phyloP scores from a whole-genome alignment of 371 early-diverging fungal genomes.

The Mortierella sp. region DNA sequence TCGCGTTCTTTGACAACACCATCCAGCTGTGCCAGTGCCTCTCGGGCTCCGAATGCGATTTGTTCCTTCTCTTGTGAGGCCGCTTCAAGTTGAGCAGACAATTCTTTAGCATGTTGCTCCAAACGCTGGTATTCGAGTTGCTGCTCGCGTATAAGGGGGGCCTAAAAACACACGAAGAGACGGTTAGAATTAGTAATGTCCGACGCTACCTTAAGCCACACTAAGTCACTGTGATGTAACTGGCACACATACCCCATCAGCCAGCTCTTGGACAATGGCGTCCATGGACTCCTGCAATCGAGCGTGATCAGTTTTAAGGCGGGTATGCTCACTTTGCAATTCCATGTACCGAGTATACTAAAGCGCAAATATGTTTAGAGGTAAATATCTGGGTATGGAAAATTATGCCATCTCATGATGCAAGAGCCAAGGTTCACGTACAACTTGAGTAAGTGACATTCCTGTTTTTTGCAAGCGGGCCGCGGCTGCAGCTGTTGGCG shows the following conservation, averaged over 20 bases:
- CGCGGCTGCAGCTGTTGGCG: conserved; percentile 71
- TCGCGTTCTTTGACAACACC: conserved; percentile 58
- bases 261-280: conserved; percentile 66
- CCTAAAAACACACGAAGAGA: conserved; percentile 9
- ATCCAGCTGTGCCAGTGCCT: conserved; percentile 57
- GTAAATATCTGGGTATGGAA: neutral
- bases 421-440: conserved; percentile 22
- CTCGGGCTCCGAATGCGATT: conserved; percentile 45
- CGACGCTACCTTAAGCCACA: neutral
- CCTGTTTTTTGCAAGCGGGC: conserved; percentile 63
- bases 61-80: conserved; percentile 38
- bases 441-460: conserved; percentile 74
- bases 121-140: conserved; percentile 50
- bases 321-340: conserved; percentile 65
- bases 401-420: neutral
- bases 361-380: neutral
- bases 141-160: conserved; percentile 54
- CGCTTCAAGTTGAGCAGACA: conserved; percentile 40
- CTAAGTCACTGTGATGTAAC: neutral
- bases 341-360: conserved; percentile 71
- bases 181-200: neutral
- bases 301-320: conserved; percentile 59
- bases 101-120: conserved; percentile 36
- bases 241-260: conserved; percentile 60
- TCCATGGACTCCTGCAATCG: conserved; percentile 69